Evolutionary conservation across 805 yeast species (phyloP).

Genomic region (Yarrowia sp.): DNA sequence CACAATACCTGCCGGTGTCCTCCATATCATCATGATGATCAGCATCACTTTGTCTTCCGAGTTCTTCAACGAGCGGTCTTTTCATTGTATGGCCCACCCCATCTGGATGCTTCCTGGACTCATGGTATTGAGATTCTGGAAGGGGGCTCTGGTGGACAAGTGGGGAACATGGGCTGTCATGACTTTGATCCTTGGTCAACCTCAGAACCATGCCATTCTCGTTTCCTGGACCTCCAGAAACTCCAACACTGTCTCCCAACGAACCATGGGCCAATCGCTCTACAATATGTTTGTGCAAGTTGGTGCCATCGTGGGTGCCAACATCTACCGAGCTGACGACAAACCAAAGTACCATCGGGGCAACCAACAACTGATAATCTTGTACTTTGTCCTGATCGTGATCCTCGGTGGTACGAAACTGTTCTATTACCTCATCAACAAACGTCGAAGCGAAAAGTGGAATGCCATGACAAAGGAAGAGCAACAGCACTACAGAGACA

Average conservation of each 20-base stretch:
- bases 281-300: conserved; percentile 64
- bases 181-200: conserved; percentile 33
- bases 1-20: conserved; percentile 39
- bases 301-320: conserved; percentile 51
- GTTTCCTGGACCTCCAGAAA: conserved; percentile 62
- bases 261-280: conserved; percentile 63
- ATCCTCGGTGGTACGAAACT: conserved; percentile 32
- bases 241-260: conserved; percentile 55
- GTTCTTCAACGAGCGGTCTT: conserved; percentile 25
- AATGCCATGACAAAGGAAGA: conserved; percentile 48
- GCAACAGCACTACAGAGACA: conserved; percentile 45
- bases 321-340: conserved; percentile 57
- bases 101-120: conserved; percentile 29
- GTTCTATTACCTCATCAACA: conserved; percentile 38
- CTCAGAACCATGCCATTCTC: conserved; percentile 50
- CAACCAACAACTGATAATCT: conserved; percentile 39
- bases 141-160: conserved; percentile 29
- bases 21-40: conserved; percentile 27
- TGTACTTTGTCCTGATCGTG: conserved; percentile 29
- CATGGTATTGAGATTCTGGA: conserved; percentile 28
- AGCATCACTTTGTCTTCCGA: conserved; percentile 26
- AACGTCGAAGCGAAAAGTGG: conserved; percentile 49
- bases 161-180: conserved; percentile 38
- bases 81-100: conserved; percentile 27
- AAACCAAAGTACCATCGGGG: conserved; percentile 60